Evolutionary conservation across 306 rosid genomes (phyloP).

Genomic region (Delonix regia): DNA sequence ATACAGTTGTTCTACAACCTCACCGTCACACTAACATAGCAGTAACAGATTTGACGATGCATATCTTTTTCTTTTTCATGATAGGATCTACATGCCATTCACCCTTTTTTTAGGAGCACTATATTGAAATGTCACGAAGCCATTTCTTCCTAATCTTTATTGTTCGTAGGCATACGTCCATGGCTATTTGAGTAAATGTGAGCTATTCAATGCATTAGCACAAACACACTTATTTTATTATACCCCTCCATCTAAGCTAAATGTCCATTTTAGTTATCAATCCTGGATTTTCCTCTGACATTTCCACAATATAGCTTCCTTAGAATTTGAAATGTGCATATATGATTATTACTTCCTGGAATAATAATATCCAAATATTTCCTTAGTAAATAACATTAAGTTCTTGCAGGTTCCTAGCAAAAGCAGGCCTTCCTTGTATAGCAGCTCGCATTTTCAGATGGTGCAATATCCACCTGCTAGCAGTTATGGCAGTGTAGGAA

Average conservation of each 20-base stretch:
- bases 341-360: slow-evolving; percentile 15
- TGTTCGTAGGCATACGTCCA: not conserved
- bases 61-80: not conserved
- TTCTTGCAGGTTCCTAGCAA: slow-evolving; percentile 71
- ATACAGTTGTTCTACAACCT: no score
- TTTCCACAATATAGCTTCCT: not conserved
- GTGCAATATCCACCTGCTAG: slow-evolving; percentile 71
- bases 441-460: slow-evolving; percentile 86
- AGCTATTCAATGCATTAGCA: slow-evolving; percentile 11
- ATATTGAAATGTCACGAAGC: not conserved
- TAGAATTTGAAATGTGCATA: slow-evolving; percentile 17
- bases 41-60: not conserved
- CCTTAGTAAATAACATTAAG: slow-evolving; percentile 32
- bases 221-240: not conserved
- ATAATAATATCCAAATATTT: slow-evolving; percentile 27
- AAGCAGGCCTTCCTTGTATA: slow-evolving; percentile 67
- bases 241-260: not conserved
- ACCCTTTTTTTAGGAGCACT: not conserved
- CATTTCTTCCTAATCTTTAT: not conserved
- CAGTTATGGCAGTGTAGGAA: slow-evolving; percentile 94
- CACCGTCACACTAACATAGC: not conserved
- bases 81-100: not conserved
- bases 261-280: slow-evolving; percentile 14
- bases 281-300: slow-evolving; percentile 4
- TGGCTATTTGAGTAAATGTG: not conserved